Base-by-base conservation (phyloP, 371 early-diverging fungal genomes). In the Mycotypha africana region DNA sequence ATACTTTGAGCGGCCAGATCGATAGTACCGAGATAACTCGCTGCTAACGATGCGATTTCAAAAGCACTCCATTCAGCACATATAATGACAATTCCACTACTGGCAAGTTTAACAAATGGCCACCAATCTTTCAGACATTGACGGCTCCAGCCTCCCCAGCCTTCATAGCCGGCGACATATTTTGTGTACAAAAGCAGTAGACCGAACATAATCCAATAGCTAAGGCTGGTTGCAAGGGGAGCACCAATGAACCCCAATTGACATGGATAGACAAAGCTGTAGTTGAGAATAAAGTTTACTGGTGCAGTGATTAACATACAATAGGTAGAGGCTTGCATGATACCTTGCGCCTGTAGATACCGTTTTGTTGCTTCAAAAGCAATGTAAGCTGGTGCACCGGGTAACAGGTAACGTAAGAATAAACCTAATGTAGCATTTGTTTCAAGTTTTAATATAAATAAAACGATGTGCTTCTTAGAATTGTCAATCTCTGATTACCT, bases 1-100 rank as follows among this genome's bases (percentile, higher is more conserved):
- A 93, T 78, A 21, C 87, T 81, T 53, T 94, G 94, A 14, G 93
- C 90, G 2, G 96, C 96, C 19, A 95, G 73, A 34, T 82, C 74
- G 1, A 68, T 56, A 6, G 81, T 84, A 24, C 93, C 87, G 5
- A 95, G 58, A 48, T 85, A 84, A 31, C 83, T 81, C 3, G 92
- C 88, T 11, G 69, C 69, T 16, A 69, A 49, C 2, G 66, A 61
- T 6, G 62, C 58, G 17, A 74, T 26, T 50, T 72, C 73, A 52
- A 68, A 72, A 1, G 72, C 67, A 77, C 83, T 83, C 86, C 86
- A 84, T 60, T 88, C 88, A 5, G 83, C 81, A 58, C 85, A 86
- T 4, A 81, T 63, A 80, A 86, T 85, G 15, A 82, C 45, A 22
- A 85, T 75, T 8, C 86, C 83, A 15, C 87, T 85, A 7, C 85